A percentile compares a stretch with the other conserved stretches of the same genome.
These are phyloP conservation scores for Xylariaceae sp. DNA, from an alignment of 2,329 filamentous ascomycete species.

Conservation along the genomic window DNA sequence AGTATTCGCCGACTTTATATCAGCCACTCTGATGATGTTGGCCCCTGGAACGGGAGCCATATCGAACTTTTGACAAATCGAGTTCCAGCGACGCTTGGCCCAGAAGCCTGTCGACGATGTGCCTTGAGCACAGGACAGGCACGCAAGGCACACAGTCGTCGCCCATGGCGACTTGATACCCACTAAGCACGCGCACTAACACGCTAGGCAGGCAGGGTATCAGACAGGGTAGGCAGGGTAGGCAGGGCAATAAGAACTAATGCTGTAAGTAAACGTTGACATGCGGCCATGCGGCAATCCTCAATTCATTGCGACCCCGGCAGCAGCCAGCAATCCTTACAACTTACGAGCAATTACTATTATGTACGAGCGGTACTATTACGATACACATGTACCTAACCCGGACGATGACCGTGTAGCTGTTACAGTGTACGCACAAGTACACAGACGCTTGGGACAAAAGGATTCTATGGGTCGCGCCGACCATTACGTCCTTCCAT, in stretches of 20 bases:
- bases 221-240: background rate
- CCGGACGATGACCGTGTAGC: background rate
- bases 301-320: slow-evolving; percentile 10
- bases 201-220: background rate
- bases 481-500: background rate
- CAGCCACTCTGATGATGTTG: background rate
- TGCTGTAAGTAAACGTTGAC: background rate
- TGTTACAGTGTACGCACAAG: background rate
- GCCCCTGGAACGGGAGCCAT: slow-evolving; percentile 7
- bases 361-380: too few relatives aligned
- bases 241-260: slow-evolving; percentile 3
- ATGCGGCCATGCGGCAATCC: slow-evolving; percentile 8
- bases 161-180: slow-evolving; percentile 12
- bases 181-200: background rate
- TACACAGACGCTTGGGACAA: slow-evolving; percentile 7
- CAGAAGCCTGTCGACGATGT: slow-evolving; percentile 8
- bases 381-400: too few relatives aligned
- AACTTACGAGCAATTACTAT: too few relatives aligned
- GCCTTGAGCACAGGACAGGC: background rate
- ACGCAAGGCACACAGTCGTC: slow-evolving; percentile 1
- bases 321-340: background rate
- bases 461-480: slow-evolving; percentile 11
- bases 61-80: slow-evolving; percentile 17
- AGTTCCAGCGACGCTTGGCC: slow-evolving; percentile 6
- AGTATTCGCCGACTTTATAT: background rate